phyloP scores from a whole-genome alignment of 73 alveolate genomes.

The Paramecium tetraurelia region DNA sequence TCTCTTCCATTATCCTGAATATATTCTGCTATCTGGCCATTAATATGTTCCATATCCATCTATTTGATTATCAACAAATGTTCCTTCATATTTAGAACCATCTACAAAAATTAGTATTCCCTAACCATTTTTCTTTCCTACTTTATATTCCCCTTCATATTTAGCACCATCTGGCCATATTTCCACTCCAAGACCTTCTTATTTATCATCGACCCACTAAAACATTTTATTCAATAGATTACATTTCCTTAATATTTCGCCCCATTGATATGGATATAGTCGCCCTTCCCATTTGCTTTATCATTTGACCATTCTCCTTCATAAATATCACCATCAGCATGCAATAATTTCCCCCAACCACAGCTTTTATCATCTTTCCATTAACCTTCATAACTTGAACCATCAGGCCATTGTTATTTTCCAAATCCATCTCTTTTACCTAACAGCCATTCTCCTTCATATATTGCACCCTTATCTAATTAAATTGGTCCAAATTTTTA shows the following conservation, averaged over 20 bases:
- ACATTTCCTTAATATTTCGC: slow-evolving; percentile 73
- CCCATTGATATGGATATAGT: slow-evolving; percentile 66
- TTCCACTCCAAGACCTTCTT: slow-evolving; percentile 74
- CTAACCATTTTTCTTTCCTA: slow-evolving; percentile 55
- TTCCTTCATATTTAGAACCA: slow-evolving; percentile 72
- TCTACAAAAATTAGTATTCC: slow-evolving; percentile 68
- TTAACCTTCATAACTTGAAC: slow-evolving; percentile 67
- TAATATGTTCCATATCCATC: slow-evolving; percentile 72
- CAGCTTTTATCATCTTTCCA: slow-evolving; percentile 57
- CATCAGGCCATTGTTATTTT: slow-evolving; percentile 71
- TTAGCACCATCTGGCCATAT: slow-evolving; percentile 76
- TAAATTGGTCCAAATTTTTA: slow-evolving; percentile 60
- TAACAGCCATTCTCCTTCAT: slow-evolving; percentile 68
- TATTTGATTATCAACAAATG: slow-evolving; percentile 66
- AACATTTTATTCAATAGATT: background rate
- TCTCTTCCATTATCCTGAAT: slow-evolving; percentile 71
- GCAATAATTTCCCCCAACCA: slow-evolving; percentile 47
- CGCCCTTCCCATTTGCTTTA: slow-evolving; percentile 77
- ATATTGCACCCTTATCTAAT: slow-evolving; percentile 69
- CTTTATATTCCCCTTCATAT: slow-evolving; percentile 65
- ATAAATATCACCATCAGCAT: slow-evolving; percentile 61
- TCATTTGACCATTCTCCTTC: slow-evolving; percentile 74
- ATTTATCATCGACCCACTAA: slow-evolving; percentile 73
- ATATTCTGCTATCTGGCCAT: slow-evolving; percentile 75
- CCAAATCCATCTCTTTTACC: slow-evolving; percentile 75